Conservation (phyloP, 176 grass and related monocot species). For the Musa beccarii region DNA sequence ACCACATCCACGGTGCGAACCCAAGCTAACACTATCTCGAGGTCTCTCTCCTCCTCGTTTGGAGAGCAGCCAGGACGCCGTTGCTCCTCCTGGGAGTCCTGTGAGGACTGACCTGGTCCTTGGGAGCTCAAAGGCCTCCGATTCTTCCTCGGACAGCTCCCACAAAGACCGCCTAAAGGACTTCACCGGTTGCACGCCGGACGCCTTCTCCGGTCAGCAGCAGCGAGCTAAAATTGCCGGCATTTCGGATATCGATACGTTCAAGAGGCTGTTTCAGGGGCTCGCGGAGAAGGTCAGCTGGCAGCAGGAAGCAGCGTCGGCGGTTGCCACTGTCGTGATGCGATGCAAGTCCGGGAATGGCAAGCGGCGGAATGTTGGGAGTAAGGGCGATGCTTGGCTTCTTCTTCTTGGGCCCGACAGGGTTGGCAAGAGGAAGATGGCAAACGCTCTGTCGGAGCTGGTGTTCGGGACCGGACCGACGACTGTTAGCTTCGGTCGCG, state of each 20-base stretch:
- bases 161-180: conserved; percentile 15
- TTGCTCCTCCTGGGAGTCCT: conserved; percentile 40
- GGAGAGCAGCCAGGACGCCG: conserved; percentile 35
- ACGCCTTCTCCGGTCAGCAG: conserved; percentile 45
- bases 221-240: conserved; percentile 64
- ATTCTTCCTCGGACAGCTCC: conserved; percentile 36
- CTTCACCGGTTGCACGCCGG: background rate
- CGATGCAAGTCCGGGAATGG: conserved; percentile 61
- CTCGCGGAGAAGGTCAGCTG: conserved; percentile 74
- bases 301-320: conserved; percentile 80
- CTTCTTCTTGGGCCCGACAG: conserved; percentile 83
- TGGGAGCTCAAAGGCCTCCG: conserved; percentile 18
- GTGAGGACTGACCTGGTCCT: conserved; percentile 88
- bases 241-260: conserved; percentile 80
- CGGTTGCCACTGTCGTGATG: conserved; percentile 64
- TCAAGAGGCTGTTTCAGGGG: conserved; percentile 79
- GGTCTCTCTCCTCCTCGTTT: conserved; percentile 29
- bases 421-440: conserved; percentile 89
- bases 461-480: conserved; percentile 30
- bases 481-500: conserved; percentile 43
- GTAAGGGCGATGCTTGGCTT: conserved; percentile 78
- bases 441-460: conserved; percentile 57
- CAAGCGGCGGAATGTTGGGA: conserved; percentile 36
- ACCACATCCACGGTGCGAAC: conserved; percentile 19
- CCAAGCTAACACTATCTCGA: conserved; percentile 27